These are phyloP conservation scores for Penicillium macrosclerotiorum DNA, from an alignment of 495 filamentous ascomycete genomes.

Conservation along the genomic window DNA sequence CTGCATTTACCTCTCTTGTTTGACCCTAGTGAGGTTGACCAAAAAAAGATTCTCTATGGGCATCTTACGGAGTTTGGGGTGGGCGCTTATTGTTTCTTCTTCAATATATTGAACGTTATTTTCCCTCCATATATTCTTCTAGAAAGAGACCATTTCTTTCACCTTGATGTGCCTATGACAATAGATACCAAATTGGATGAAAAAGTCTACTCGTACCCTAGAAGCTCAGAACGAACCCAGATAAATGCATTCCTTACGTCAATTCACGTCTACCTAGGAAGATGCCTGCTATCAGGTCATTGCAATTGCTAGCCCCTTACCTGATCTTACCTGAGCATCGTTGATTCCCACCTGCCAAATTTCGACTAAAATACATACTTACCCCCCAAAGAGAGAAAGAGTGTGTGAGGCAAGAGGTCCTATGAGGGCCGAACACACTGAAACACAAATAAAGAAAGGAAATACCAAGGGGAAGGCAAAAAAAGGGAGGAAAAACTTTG, in stretches of 20 bases:
- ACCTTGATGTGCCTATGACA: slow-evolving; percentile 39
- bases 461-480: slow-evolving; percentile 13
- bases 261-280: slow-evolving; percentile 29
- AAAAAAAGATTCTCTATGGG: slow-evolving; percentile 33
- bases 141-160: slow-evolving; percentile 21
- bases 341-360: slow-evolving; percentile 20
- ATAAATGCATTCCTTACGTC: slow-evolving; percentile 28
- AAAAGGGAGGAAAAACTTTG: slow-evolving; percentile 17
- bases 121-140: slow-evolving; percentile 17
- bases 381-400: slow-evolving; percentile 31
- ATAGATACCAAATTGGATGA: slow-evolving; percentile 32
- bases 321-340: slow-evolving; percentile 62
- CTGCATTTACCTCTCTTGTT: slow-evolving; percentile 21
- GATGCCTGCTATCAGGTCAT: slow-evolving; percentile 33
- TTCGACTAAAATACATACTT: slow-evolving; percentile 53
- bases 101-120: slow-evolving; percentile 25
- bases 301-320: slow-evolving; percentile 57
- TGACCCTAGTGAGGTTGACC: slow-evolving; percentile 10
- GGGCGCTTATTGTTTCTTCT: slow-evolving; percentile 31
- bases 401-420: too few relatives aligned
- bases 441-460: slow-evolving; percentile 21
- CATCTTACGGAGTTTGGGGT: slow-evolving; percentile 41
- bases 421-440: slow-evolving; percentile 11
- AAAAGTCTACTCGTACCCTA: slow-evolving; percentile 13
- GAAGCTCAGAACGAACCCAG: slow-evolving; percentile 1